phyloP scores from a whole-genome alignment of 1,139 yeast species.

The Williopsis jadinii region DNA sequence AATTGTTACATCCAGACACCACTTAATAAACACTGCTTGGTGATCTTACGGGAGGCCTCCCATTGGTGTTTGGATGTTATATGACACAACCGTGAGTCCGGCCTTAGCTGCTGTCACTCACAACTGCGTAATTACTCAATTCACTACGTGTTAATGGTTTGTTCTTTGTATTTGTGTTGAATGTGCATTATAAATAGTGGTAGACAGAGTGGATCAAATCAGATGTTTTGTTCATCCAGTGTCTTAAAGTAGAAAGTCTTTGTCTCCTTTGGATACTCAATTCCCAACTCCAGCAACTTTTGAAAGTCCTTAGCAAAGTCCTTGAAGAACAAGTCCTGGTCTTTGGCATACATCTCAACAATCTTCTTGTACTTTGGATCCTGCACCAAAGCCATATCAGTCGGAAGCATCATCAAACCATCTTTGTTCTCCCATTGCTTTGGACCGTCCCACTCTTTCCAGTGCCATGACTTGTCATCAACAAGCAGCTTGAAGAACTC shows the following conservation, averaged over 20 bases:
- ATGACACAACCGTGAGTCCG: too few relatives aligned
- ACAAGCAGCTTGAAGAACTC: slow-evolving; percentile 71
- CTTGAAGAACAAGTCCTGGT: slow-evolving; percentile 59
- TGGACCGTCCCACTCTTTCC: slow-evolving; percentile 67
- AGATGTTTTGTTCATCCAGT: slow-evolving; percentile 51
- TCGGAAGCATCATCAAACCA: slow-evolving; percentile 84
- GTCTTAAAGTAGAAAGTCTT: slow-evolving; percentile 54
- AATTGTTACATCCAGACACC: too few relatives aligned
- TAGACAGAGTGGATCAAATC: neutral
- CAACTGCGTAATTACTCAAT: too few relatives aligned
- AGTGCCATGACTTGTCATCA: slow-evolving; percentile 62
- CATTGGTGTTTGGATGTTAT: too few relatives aligned
- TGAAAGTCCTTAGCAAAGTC: slow-evolving; percentile 68
- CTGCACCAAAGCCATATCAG: slow-evolving; percentile 69
- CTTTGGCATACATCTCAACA: slow-evolving; percentile 67
- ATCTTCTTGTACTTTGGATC: slow-evolving; percentile 59
- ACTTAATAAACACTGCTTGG: too few relatives aligned
- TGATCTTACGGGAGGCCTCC: too few relatives aligned
- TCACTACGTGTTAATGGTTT: too few relatives aligned
- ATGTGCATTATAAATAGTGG: too few relatives aligned
- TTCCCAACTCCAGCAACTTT: slow-evolving; percentile 70
- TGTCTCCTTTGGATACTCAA: slow-evolving; percentile 38
- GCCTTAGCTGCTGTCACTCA: too few relatives aligned
- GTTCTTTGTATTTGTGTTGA: too few relatives aligned
- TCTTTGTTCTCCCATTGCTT: slow-evolving; percentile 69